A percentile compares a stretch with the other conserved stretches of the same genome.
Evolutionary conservation across 345 rosid species (phyloP).

Genomic region (Reutealis trisperma): DNA sequence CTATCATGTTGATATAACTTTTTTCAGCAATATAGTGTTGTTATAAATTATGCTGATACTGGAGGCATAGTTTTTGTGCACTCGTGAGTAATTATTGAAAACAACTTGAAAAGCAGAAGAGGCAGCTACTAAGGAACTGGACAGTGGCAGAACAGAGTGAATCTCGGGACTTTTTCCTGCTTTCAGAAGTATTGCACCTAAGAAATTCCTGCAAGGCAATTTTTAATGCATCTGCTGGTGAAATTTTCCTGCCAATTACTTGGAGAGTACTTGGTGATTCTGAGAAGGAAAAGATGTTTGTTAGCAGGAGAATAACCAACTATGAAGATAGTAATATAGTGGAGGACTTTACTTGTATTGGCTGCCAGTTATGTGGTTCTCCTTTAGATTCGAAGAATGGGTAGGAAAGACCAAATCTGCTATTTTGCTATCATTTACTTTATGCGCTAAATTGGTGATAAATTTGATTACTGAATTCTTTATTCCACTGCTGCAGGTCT

Average conservation of each 20-base stretch:
- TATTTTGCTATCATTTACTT: slow-evolving; percentile 3
- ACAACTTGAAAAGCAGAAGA: slow-evolving; percentile 21
- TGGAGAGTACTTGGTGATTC: slow-evolving; percentile 36
- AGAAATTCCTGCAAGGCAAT: slow-evolving; percentile 31
- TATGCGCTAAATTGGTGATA: background rate
- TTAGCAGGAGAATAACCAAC: slow-evolving; percentile 45
- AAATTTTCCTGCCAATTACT: slow-evolving; percentile 53
- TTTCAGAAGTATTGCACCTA: slow-evolving; percentile 39
- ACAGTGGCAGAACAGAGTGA: slow-evolving; percentile 43
- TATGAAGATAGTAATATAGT: slow-evolving; percentile 23
- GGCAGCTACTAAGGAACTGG: slow-evolving; percentile 51
- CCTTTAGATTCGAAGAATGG: slow-evolving; percentile 40
- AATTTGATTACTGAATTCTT: slow-evolving; percentile 1
- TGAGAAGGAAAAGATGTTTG: slow-evolving; percentile 52
- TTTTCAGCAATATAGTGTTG: too few relatives aligned
- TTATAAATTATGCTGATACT: background rate
- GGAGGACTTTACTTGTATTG: slow-evolving; percentile 53
- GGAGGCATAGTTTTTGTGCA: background rate
- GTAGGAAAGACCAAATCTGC: slow-evolving; percentile 23
- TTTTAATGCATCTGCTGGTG: slow-evolving; percentile 47
- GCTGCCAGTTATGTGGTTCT: slow-evolving; percentile 53
- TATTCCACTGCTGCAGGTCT: slow-evolving; percentile 28
- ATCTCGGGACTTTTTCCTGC: slow-evolving; percentile 32
- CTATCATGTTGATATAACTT: background rate
- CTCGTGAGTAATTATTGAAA: slow-evolving; percentile 5